Percentiles rank a stretch among this genome's conserved stretches.
These are phyloP conservation scores for Parascedosporium putredinis DNA, from an alignment of 2,329 filamentous ascomycete species.

Conservation along the genomic window DNA sequence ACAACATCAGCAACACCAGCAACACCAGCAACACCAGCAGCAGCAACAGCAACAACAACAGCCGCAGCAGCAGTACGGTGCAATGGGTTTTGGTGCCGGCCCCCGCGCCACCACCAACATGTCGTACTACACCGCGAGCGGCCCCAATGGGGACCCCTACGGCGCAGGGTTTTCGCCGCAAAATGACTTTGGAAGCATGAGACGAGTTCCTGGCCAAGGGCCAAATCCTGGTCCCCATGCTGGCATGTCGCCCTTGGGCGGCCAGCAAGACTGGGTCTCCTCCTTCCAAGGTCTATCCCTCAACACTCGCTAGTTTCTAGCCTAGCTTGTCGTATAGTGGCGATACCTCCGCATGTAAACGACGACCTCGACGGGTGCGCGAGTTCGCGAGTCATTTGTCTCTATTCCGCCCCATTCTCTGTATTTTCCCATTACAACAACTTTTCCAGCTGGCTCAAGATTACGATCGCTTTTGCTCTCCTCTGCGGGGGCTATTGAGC, in stretches of 20 bases:
- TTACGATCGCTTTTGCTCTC: no score
- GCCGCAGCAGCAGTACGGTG: slow-evolving; percentile 12
- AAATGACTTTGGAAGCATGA: slow-evolving; percentile 1
- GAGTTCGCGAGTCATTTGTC: no score
- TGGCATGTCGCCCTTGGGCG: slow-evolving; percentile 30
- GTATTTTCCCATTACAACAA: no score
- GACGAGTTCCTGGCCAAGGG: slow-evolving; percentile 10
- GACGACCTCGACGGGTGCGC: no score
- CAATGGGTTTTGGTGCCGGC: not conserved
- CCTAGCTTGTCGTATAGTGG: no score
- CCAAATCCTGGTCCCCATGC: slow-evolving; percentile 24
- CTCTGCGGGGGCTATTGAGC: no score
- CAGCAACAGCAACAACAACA: slow-evolving; percentile 9
- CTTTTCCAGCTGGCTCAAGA: no score
- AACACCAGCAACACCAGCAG: slow-evolving; percentile 13
- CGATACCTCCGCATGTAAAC: no score
- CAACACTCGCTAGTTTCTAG: slow-evolving; percentile 48
- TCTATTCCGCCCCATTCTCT: no score
- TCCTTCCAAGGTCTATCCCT: slow-evolving; percentile 64
- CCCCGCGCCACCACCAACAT: not conserved
- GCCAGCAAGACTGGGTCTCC: slow-evolving; percentile 49
- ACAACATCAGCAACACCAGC: slow-evolving; percentile 8
- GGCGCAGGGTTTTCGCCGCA: slow-evolving; percentile 8
- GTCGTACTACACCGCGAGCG: not conserved
- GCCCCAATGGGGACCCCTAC: slow-evolving; percentile 2